phyloP scores from a whole-genome alignment of 2,329 filamentous ascomycete genomes.

The Lasiodiplodia theobromae region DNA sequence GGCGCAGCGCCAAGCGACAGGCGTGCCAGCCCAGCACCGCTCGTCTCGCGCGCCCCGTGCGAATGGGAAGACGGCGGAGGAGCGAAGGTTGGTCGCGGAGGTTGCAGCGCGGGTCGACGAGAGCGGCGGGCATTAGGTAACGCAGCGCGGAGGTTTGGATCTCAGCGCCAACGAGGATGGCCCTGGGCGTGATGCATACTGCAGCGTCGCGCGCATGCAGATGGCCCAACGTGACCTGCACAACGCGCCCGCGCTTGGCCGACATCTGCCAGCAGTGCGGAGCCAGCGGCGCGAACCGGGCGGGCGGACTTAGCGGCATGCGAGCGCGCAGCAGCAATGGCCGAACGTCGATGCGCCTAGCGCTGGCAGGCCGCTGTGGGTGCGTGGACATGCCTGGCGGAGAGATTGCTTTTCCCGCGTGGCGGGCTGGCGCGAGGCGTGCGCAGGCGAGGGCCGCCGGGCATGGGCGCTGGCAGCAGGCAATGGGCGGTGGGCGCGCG shows the following conservation, averaged over 20 bases:
- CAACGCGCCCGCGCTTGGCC: constrained; percentile 11
- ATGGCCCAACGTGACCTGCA: constrained; percentile 22
- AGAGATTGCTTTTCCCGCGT: constrained; percentile 24
- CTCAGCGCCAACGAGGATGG: constrained; percentile 15
- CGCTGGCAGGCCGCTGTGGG: not conserved
- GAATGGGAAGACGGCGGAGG: constrained; percentile 24
- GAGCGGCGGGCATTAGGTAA: constrained; percentile 26
- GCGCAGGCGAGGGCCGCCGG: constrained; percentile 6
- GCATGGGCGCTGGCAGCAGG: not conserved
- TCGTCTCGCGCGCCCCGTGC: constrained; percentile 14
- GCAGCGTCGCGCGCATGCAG: constrained; percentile 26
- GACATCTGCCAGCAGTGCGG: constrained; percentile 5
- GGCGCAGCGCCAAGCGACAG: constrained; percentile 21
- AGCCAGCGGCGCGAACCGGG: constrained; percentile 11
- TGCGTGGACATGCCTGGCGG: constrained; percentile 4
- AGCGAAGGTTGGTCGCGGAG: constrained; percentile 7
- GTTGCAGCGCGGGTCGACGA: constrained; percentile 10
- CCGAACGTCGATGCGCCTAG: constrained; percentile 5
- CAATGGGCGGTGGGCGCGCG: constrained; percentile 16
- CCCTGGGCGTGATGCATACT: constrained; percentile 21
- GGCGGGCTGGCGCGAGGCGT: constrained; percentile 21
- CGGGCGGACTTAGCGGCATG: constrained; percentile 1
- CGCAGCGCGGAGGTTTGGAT: constrained; percentile 14
- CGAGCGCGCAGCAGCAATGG: constrained; percentile 4
- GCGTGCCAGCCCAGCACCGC: constrained; percentile 11